A percentile compares a stretch with the other conserved stretches of the same genome.
phyloP scores from a whole-genome alignment of 2,329 filamentous ascomycete genomes.

The Fusarium mundagurra region DNA sequence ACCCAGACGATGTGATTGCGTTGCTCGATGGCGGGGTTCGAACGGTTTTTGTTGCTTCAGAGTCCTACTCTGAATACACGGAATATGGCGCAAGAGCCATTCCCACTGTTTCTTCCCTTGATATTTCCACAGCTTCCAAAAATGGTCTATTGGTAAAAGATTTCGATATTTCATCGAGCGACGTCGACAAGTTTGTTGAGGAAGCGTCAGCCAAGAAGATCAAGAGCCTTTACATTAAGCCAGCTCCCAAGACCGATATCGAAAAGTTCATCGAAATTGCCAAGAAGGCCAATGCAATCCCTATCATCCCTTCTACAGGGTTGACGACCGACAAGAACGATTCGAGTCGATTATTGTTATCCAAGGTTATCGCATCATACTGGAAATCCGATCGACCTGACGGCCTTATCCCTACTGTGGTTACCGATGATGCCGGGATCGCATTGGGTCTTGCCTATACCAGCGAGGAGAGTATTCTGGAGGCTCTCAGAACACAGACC shows the following conservation, averaged over 20 bases:
- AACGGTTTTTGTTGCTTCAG: conserved; percentile 81
- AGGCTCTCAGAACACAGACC: conserved; percentile 79
- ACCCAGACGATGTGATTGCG: conserved; percentile 77
- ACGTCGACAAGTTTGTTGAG: conserved; percentile 56
- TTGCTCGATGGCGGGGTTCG: conserved; percentile 87
- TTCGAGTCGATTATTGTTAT: conserved; percentile 65
- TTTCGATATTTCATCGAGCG: conserved; percentile 57
- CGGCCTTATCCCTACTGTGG: conserved; percentile 86
- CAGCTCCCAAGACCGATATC: conserved; percentile 57
- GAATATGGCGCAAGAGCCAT: conserved; percentile 67
- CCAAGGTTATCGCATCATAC: conserved; percentile 76
- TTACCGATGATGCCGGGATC: conserved; percentile 86
- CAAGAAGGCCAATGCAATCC: conserved; percentile 67
- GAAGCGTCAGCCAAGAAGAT: conserved; percentile 58
- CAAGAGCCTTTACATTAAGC: conserved; percentile 61
- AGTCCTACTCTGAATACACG: conserved; percentile 69
- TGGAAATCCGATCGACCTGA: conserved; percentile 86
- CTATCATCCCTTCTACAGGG: conserved; percentile 76
- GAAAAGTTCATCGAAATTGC: conserved; percentile 59
- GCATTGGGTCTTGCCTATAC: conserved; percentile 94
- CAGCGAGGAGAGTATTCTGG: conserved; percentile 87
- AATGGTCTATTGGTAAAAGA: conserved; percentile 63
- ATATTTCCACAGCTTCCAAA: conserved; percentile 57
- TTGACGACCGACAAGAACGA: conserved; percentile 76
- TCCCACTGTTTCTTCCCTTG: conserved; percentile 59